Evolutionary conservation across 1,284 basidiomycete species (phyloP), one percentile per base, ranked within the genome.

Genomic region (Amylostereum areolatum): DNA sequence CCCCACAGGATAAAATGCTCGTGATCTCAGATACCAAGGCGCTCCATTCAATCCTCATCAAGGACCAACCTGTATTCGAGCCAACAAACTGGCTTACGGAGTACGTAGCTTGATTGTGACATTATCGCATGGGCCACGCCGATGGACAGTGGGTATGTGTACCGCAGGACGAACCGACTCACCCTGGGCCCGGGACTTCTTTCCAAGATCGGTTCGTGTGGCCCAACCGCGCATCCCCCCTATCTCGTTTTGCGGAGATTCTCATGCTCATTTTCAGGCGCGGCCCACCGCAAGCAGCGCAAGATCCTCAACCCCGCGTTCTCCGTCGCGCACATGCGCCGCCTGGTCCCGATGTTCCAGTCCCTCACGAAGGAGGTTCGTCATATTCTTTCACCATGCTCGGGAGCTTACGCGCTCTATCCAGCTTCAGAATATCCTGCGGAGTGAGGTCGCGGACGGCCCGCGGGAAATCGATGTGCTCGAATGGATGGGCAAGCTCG

Each of bases 221-320:
- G 12, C 4, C 27, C 30, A 35, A 29, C 3, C 25, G 44, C 7
- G 41, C 41, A 5, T 10, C 12, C 4, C 7, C 28, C 5, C 6
- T 10, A 29, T 7, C 39, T 25, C 7, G 7, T 41, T 41, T n/a
- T n/a, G n/a, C n/a, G n/a, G n/a, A n/a, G n/a, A n/a, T n/a, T n/a
- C n/a, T n/a, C n/a, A 41, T 24, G 7, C 24, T 9, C 18, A 43
- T 27, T 11, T 43, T 12, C 27, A 76, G 78, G 74, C n/a, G 69
- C 72, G 36, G 70, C 72, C 35, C 75, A 79, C 57, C 72, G 62
- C 57, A 66, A 66, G 33, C 76, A 80, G 54, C 68, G 76, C 42
- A 77, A 75, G 57, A 65, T 78, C 45, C 69, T 77, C 8, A 69
- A 64, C 43, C 74, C 78, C 6, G 69, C 78, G 4, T 79, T 80